phyloP scores from a whole-genome alignment of 139 green algal species.

The Auxenochlorella pyrenoidosa region DNA sequence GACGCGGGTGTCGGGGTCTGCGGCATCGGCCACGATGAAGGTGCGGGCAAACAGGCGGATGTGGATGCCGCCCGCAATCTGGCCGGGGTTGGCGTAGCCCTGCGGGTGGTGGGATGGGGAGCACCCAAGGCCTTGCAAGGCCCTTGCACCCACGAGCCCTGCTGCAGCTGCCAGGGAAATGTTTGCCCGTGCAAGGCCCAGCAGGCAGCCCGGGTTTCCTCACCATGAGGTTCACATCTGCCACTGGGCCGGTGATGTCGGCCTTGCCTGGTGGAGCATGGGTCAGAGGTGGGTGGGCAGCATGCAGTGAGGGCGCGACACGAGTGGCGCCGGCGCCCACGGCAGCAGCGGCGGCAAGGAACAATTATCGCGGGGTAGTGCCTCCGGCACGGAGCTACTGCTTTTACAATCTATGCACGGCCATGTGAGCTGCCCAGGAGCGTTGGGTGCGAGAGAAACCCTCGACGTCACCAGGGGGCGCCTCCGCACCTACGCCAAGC shows the following conservation, averaged over 20 bases:
- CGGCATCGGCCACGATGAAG: conserved; percentile 69
- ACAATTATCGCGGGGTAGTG: too few species aligned
- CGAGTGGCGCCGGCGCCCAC: too few species aligned
- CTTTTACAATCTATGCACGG: too few species aligned
- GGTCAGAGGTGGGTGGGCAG: not conserved
- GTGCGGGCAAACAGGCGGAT: conserved; percentile 79
- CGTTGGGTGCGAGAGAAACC: too few species aligned
- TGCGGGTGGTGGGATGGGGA: too few species aligned
- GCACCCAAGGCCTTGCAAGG: too few species aligned
- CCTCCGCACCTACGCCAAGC: conserved; percentile 7
- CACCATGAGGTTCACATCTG: conserved; percentile 91
- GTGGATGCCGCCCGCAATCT: conserved; percentile 81
- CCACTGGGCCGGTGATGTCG: conserved; percentile 82
- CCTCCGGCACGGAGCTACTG: not conserved
- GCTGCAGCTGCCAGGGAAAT: too few species aligned
- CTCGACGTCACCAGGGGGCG: not conserved
- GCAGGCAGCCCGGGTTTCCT: not conserved
- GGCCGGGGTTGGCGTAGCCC: conserved; percentile 82
- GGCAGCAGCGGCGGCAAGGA: too few species aligned
- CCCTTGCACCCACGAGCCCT: too few species aligned
- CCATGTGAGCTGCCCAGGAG: not conserved
- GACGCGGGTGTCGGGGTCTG: conserved; percentile 60
- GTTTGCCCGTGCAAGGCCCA: too few species aligned
- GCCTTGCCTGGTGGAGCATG: conserved; percentile 60
- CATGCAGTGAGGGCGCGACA: not conserved